Evolutionary conservation across 257 asterid species (phyloP).

Genomic region (Cruciata laevipes): DNA sequence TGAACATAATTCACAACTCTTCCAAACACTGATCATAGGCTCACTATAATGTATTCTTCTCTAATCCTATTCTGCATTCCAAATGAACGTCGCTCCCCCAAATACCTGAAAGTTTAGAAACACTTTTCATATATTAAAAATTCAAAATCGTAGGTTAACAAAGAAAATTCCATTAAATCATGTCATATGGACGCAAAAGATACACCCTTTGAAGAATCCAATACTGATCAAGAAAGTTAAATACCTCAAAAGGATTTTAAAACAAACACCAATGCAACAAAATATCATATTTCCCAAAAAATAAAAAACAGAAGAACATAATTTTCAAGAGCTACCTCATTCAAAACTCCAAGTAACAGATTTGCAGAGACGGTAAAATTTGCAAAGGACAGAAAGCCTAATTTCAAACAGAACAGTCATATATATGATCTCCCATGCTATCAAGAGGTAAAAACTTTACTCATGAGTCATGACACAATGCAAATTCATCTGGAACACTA

Average conservation of each 20-base stretch:
- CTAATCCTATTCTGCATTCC: neutral
- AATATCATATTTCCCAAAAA: too few relatives aligned
- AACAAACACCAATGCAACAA: too few relatives aligned
- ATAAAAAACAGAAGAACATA: too few relatives aligned
- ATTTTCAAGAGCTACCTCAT: too few relatives aligned
- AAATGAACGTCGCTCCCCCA: constrained; percentile 6
- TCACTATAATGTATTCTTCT: neutral
- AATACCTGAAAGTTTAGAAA: constrained; percentile 3
- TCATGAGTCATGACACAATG: too few relatives aligned
- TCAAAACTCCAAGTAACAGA: neutral
- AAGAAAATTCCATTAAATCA: neutral
- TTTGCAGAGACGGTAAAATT: too few relatives aligned
- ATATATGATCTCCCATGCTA: too few relatives aligned
- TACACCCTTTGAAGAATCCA: neutral
- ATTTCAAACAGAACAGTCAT: too few relatives aligned
- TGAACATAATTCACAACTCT: constrained; percentile 17
- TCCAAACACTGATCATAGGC: neutral
- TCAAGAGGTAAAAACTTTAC: too few relatives aligned
- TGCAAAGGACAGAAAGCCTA: too few relatives aligned
- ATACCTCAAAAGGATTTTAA: constrained; percentile 9
- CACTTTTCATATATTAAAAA: neutral
- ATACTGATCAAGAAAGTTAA: neutral
- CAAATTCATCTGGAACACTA: too few relatives aligned
- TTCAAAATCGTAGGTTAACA: neutral
- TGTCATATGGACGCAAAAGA: neutral